phyloP scores from a whole-genome alignment of 805 yeast genomes.

The Saccharomycopsis malanga region DNA sequence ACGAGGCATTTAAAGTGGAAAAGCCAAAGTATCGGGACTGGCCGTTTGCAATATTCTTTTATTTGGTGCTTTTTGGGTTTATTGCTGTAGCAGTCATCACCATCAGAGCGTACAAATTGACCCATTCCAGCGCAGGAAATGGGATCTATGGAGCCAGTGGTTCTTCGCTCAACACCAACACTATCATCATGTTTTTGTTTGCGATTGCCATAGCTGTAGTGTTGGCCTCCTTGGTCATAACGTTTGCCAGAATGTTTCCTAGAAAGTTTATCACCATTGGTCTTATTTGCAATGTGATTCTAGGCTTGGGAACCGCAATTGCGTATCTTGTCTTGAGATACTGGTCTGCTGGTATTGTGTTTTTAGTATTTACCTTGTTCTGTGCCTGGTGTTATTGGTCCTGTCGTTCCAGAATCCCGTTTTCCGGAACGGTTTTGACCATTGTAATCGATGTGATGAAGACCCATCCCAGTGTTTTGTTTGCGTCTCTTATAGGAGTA shows the following conservation, averaged over 20 bases:
- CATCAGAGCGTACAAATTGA: slow-evolving; percentile 52
- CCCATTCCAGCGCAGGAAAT: slow-evolving; percentile 50
- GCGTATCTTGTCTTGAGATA: slow-evolving; percentile 60
- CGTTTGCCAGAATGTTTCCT: slow-evolving; percentile 40
- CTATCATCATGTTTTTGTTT: slow-evolving; percentile 44
- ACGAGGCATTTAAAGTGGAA: slow-evolving; percentile 59
- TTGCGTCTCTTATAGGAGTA: slow-evolving; percentile 55
- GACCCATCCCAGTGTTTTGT: slow-evolving; percentile 59
- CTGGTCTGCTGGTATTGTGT: slow-evolving; percentile 77
- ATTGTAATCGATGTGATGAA: slow-evolving; percentile 74
- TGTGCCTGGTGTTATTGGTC: slow-evolving; percentile 69
- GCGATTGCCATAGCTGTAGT: slow-evolving; percentile 15
- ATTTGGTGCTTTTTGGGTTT: slow-evolving; percentile 53
- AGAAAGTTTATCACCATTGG: slow-evolving; percentile 61
- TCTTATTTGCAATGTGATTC: slow-evolving; percentile 54
- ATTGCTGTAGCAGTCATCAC: slow-evolving; percentile 63
- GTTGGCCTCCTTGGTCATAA: slow-evolving; percentile 5
- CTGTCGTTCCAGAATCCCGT: slow-evolving; percentile 63
- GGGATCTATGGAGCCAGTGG: slow-evolving; percentile 48
- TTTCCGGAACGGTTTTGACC: slow-evolving; percentile 61
- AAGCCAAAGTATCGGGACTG: slow-evolving; percentile 66
- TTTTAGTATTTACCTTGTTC: slow-evolving; percentile 54
- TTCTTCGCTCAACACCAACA: slow-evolving; percentile 69
- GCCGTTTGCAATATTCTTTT: slow-evolving; percentile 53
- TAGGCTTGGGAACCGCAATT: slow-evolving; percentile 72